Conservation (phyloP, 2,329 filamentous ascomycete species). For the Ophiognomonia clavigignenti-juglandacearum region DNA sequence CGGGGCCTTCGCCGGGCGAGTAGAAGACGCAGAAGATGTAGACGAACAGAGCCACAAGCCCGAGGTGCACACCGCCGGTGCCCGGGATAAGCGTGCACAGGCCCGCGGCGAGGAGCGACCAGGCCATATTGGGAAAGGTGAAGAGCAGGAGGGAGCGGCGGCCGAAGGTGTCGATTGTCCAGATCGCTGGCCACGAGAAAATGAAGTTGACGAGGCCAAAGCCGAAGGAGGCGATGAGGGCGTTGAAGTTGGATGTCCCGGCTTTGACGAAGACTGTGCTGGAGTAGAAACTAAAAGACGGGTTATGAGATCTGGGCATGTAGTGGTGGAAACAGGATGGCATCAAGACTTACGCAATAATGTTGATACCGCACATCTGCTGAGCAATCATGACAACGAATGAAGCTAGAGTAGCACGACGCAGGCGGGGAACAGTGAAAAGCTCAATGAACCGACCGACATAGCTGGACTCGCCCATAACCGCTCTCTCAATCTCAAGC, state of each 20-base stretch:
- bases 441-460: slow-evolving; percentile 49
- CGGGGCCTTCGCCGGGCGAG: slow-evolving; percentile 53
- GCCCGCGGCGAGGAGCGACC: slow-evolving; percentile 53
- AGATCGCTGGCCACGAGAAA: slow-evolving; percentile 62
- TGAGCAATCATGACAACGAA: slow-evolving; percentile 64
- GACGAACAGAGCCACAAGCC: slow-evolving; percentile 43
- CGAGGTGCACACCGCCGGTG: slow-evolving; percentile 27
- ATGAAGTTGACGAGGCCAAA: slow-evolving; percentile 56
- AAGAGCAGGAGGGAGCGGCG: slow-evolving; percentile 57
- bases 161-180: slow-evolving; percentile 64
- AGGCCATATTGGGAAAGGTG: slow-evolving; percentile 62
- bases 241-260: slow-evolving; percentile 32
- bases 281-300: slow-evolving; percentile 45
- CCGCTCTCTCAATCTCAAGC: slow-evolving; percentile 36
- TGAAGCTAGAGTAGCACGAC: slow-evolving; percentile 61
- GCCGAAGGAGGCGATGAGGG: slow-evolving; percentile 38
- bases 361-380: slow-evolving; percentile 56
- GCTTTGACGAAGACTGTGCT: slow-evolving; percentile 40
- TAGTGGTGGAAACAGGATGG: too few species aligned
- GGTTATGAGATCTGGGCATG: too few species aligned
- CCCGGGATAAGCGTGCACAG: slow-evolving; percentile 44
- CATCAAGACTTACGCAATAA: slow-evolving; percentile 16
- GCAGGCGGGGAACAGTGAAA: slow-evolving; percentile 52
- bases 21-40: slow-evolving; percentile 26
- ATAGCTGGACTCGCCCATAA: slow-evolving; percentile 33